These are phyloP conservation scores for Colletotrichum paranaense DNA, from an alignment of 2,329 filamentous ascomycete genomes.

Conservation along the genomic window DNA sequence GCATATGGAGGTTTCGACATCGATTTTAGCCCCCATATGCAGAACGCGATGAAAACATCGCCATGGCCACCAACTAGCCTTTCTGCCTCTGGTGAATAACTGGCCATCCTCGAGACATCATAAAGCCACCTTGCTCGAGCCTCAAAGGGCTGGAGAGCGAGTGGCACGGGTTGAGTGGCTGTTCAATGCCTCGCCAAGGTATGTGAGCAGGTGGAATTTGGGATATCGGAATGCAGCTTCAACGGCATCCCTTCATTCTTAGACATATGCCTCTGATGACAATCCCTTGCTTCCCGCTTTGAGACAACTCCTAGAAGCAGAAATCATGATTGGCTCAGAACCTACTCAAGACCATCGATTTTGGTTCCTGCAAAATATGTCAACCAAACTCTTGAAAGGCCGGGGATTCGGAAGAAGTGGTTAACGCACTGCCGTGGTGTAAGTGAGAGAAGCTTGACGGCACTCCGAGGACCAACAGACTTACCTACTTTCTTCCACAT, in stretches of 20 bases:
- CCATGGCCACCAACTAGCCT: not conserved
- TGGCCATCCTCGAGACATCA: not conserved
- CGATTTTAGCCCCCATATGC: no score
- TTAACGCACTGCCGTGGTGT: not conserved
- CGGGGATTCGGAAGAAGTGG: not conserved
- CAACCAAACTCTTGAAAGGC: not conserved
- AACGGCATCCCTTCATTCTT: constrained; percentile 4
- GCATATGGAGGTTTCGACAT: not conserved
- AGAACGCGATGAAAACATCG: not conserved
- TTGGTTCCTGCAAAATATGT: not conserved
- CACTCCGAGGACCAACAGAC: not conserved
- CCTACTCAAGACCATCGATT: not conserved
- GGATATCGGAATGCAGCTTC: not conserved
- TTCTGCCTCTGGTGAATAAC: not conserved
- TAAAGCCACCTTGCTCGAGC: not conserved
- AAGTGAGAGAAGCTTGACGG: not conserved
- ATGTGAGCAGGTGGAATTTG: not conserved
- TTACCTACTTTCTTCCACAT: no score
- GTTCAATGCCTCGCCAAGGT: not conserved
- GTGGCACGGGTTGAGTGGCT: not conserved
- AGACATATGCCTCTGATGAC: not conserved
- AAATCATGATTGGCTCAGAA: not conserved
- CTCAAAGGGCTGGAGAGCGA: no score
- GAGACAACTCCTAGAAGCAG: not conserved
- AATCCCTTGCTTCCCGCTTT: not conserved